Evolutionary conservation across 345 rosid genomes (phyloP).

Genomic region (Eutrema yunnanense): DNA sequence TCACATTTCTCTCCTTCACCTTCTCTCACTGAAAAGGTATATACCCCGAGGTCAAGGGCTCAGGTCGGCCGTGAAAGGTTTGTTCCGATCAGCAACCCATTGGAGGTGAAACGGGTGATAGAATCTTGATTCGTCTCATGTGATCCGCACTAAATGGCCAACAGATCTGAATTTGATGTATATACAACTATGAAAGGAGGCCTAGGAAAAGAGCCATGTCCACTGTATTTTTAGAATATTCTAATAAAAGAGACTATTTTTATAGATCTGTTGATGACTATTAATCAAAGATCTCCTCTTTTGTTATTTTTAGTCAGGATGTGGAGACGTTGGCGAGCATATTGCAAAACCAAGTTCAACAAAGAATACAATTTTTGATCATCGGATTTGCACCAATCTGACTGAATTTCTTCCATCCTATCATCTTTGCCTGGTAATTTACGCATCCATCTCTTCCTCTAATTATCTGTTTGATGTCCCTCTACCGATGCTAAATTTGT

Average conservation of each 20-base stretch:
- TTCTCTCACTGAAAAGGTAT: not conserved
- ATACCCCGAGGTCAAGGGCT: not conserved
- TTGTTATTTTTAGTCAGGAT: conserved; percentile 24
- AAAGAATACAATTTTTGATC: not conserved
- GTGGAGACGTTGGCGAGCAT: conserved; percentile 12
- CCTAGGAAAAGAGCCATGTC: not conserved
- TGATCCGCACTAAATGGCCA: not conserved
- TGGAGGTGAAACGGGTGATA: not conserved
- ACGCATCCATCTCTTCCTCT: conserved; percentile 9
- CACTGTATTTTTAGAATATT: conserved; percentile 27
- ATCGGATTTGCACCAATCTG: conserved; percentile 14
- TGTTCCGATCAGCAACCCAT: not conserved
- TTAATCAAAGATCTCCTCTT: not conserved
- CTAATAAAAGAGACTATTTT: conserved; percentile 24
- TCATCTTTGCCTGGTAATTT: conserved; percentile 13
- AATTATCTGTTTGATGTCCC: not conserved
- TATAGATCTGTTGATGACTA: conserved; percentile 20
- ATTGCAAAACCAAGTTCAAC: conserved; percentile 11
- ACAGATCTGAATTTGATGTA: not conserved
- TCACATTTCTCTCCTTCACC: too few species aligned
- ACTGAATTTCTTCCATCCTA: conserved; percentile 9
- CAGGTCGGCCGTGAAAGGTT: not conserved
- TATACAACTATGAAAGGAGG: not conserved
- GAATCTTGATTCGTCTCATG: not conserved
- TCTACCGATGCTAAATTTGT: not conserved